A percentile compares a stretch with the other conserved stretches of the same genome.
Evolutionary conservation across 495 filamentous ascomycete species (phyloP).

Genomic region (Symbiotaphrina buchneri): DNA sequence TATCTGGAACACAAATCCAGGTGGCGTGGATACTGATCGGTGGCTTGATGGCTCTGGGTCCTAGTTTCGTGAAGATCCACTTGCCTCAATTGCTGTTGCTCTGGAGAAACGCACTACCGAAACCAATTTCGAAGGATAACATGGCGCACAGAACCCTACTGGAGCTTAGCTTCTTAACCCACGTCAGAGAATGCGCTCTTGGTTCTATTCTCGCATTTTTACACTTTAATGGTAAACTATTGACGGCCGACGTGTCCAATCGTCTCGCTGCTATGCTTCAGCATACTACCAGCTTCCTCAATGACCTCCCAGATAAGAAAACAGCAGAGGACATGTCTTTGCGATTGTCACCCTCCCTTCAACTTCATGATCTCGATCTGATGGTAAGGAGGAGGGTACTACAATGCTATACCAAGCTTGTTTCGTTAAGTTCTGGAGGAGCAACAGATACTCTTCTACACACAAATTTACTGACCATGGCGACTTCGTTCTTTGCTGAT

Average conservation of each 20-base stretch:
- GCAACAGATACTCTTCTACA: slow-evolving; percentile 71
- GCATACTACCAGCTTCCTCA: slow-evolving; percentile 75
- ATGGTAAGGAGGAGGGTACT: slow-evolving; percentile 88
- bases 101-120: slow-evolving; percentile 94
- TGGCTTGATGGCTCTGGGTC: slow-evolving; percentile 85
- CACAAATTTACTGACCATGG: slow-evolving; percentile 80
- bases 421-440: slow-evolving; percentile 61
- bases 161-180: slow-evolving; percentile 80
- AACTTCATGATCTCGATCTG: slow-evolving; percentile 73
- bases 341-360: slow-evolving; percentile 64
- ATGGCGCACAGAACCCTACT: slow-evolving; percentile 56
- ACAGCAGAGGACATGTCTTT: slow-evolving; percentile 73
- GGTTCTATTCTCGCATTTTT: slow-evolving; percentile 82
- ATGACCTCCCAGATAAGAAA: slow-evolving; percentile 61
- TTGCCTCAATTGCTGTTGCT: slow-evolving; percentile 84
- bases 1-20: slow-evolving; percentile 86
- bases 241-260: slow-evolving; percentile 89
- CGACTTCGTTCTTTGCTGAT: slow-evolving; percentile 80
- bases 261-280: slow-evolving; percentile 86
- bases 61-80: slow-evolving; percentile 98
- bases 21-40: slow-evolving; percentile 96
- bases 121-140: slow-evolving; percentile 79
- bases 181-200: slow-evolving; percentile 88
- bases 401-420: slow-evolving; percentile 81
- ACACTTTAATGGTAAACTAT: slow-evolving; percentile 75